These are phyloP conservation scores for Phytopythium vexans DNA, from an alignment of 352 stramenopile species.

Conservation along the genomic window DNA sequence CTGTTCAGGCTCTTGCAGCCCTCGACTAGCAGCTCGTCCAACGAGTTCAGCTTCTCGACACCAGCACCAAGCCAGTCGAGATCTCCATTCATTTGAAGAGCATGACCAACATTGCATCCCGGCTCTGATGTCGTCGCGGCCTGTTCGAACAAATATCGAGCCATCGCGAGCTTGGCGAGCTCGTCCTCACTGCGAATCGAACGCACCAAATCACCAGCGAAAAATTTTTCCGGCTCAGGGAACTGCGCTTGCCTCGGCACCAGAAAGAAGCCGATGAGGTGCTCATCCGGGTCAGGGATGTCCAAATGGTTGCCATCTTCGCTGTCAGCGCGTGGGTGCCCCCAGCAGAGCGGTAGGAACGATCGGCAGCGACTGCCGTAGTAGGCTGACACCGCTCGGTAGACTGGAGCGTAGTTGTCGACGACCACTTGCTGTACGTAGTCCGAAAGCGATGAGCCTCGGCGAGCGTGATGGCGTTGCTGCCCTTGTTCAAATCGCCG, in stretches of 20 bases:
- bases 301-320: constrained; percentile 8
- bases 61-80: constrained; percentile 1
- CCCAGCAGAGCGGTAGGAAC: constrained; percentile 54
- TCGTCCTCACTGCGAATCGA: constrained; percentile 28
- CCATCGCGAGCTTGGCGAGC: constrained; percentile 18
- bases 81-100: constrained; percentile 5
- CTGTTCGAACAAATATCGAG: constrained; percentile 28
- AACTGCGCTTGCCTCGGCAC: constrained; percentile 59
- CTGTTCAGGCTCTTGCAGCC: constrained; percentile 31
- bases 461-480: no score
- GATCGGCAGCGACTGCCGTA: constrained; percentile 38
- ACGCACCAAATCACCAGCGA: constrained; percentile 37
- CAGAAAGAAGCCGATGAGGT: constrained; percentile 56
- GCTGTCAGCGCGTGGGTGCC: constrained; percentile 9
- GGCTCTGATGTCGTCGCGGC: background rate
- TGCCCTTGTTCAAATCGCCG: no score
- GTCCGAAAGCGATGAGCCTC: no score
- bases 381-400: constrained; percentile 38
- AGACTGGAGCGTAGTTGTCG: constrained; percentile 33
- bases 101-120: no score
- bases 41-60: constrained; percentile 5
- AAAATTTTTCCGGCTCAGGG: constrained; percentile 45
- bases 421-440: constrained; percentile 22
- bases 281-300: constrained; percentile 40
- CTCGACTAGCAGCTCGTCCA: constrained; percentile 35